Evolutionary conservation across 805 yeast genomes (phyloP).

Genomic region (Candida sanyiensis): DNA sequence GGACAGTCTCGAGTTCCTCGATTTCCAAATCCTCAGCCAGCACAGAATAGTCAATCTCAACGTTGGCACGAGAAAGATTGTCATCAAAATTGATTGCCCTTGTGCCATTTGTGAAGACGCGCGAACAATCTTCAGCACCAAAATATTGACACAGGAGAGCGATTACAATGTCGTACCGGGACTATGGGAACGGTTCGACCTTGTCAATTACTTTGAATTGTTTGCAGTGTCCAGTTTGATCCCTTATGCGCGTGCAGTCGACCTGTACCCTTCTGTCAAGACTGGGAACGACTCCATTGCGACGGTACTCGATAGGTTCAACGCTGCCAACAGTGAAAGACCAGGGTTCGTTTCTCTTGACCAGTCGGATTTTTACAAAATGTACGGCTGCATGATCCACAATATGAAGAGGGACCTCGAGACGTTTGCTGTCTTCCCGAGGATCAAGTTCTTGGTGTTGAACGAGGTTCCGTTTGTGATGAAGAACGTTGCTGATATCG

Average conservation of each 20-base stretch:
- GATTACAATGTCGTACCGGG: conserved; percentile 26
- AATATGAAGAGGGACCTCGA: conserved; percentile 31
- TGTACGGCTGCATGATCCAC: conserved; percentile 35
- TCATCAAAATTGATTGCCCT: conserved; percentile 15
- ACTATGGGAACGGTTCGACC: conserved; percentile 26
- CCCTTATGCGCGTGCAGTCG: conserved; percentile 41
- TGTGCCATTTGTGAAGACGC: conserved; percentile 22
- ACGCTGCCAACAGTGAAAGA: conserved; percentile 18
- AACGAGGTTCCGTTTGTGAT: conserved; percentile 35
- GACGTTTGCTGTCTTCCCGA: conserved; percentile 31
- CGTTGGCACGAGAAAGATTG: conserved; percentile 13
- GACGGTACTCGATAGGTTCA: conserved; percentile 25
- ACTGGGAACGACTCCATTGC: conserved; percentile 35
- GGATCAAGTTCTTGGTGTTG: conserved; percentile 32
- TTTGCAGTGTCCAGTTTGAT: conserved; percentile 30
- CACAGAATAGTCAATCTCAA: conserved; percentile 19
- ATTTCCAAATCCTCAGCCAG: conserved; percentile 28
- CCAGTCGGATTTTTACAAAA: conserved; percentile 28
- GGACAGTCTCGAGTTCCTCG: conserved; percentile 33
- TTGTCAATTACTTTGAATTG: conserved; percentile 33
- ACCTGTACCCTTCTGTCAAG: conserved; percentile 36
- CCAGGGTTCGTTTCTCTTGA: conserved; percentile 26
- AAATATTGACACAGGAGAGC: conserved; percentile 28
- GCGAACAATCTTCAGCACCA: conserved; percentile 29
- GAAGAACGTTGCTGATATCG: conserved; percentile 19